Evolutionary conservation across 2,329 filamentous ascomycete genomes (phyloP).

Genomic region (Zymoseptoria tritici): DNA sequence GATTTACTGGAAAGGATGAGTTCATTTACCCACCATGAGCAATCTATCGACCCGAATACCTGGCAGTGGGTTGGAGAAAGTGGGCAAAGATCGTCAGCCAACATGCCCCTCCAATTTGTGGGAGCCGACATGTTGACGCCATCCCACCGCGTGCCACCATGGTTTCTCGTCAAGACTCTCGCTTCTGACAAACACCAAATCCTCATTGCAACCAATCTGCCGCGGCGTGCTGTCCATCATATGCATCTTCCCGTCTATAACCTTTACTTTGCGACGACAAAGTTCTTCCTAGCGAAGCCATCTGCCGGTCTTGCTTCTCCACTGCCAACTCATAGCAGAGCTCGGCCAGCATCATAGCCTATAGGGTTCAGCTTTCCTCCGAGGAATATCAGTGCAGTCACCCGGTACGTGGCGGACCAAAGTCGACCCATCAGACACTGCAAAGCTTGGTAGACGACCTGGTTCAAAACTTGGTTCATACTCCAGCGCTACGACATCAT

Average conservation of each 20-base stretch:
- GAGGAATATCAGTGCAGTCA: too few relatives aligned
- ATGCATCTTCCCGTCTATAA: not conserved
- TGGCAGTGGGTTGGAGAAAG: not conserved
- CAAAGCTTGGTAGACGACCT: not conserved
- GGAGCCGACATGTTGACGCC: not conserved
- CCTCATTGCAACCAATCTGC: not conserved
- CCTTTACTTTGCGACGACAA: too few relatives aligned
- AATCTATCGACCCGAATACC: not conserved
- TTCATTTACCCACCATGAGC: too few relatives aligned
- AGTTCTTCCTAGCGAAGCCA: too few relatives aligned
- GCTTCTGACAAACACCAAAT: not conserved
- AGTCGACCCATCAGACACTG: too few relatives aligned
- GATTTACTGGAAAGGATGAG: too few relatives aligned
- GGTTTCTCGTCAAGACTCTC: too few relatives aligned
- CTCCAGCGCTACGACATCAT: not conserved
- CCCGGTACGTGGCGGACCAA: not conserved
- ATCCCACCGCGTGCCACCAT: not conserved
- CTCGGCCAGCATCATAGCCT: too few relatives aligned
- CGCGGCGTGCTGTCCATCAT: not conserved
- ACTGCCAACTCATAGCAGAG: too few relatives aligned
- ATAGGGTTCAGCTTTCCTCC: too few relatives aligned
- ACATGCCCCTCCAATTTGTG: not conserved
- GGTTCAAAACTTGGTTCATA: not conserved
- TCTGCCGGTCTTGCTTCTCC: too few relatives aligned
- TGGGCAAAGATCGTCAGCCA: not conserved